Evolutionary conservation across 106 monocot species (phyloP), one percentile per base, ranked within the genome.

Genomic region (Platanthera guangdongensis): DNA sequence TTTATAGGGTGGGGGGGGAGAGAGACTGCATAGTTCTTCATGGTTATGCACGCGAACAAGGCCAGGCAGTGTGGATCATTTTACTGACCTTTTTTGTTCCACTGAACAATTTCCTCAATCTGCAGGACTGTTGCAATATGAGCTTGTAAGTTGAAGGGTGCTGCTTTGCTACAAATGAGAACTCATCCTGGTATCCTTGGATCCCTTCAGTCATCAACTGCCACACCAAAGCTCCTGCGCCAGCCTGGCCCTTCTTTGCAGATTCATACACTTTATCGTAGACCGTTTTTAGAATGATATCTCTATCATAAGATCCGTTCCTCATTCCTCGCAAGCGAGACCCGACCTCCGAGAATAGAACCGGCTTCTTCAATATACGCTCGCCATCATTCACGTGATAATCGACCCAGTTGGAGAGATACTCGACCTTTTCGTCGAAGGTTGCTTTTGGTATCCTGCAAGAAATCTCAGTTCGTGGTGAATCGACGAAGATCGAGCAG

Each of bases 141-240:
- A 90, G 75, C 21, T 83, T 87, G 74, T 86, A 85, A 30, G 92
- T 88, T 13, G 88, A 83, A 12, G 90, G 83, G 46, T 85, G 76
- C 45, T 86, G 59, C 51, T 73, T 71, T 64, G 90, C 92, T 57
- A 90, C 84, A 52, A 95, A 71, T 19, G 95, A 86, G 71, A 88
- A 95, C 62, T 90, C 75, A 76, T 92, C 93, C 13, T 69, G 60
- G 73, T 86, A 88, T 59, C 18, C 75, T 72, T 77, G 78, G 64
- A 77, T 82, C 77, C 87, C 89, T 82, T 89, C 89, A 48, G 85
- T 78, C 77, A 87, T 82, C 55, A 97, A 70, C 72, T 97, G 96
- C 96, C 93, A 97, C 53, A 97, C 86, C 72, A 97, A 80, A 62
- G 89, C 96, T 65, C 96, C 96, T 49, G 87, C 82, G 69, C 87